Evolutionary conservation across 495 filamentous ascomycete species (phyloP).

Genomic region (Aspergillus bridgeri): DNA sequence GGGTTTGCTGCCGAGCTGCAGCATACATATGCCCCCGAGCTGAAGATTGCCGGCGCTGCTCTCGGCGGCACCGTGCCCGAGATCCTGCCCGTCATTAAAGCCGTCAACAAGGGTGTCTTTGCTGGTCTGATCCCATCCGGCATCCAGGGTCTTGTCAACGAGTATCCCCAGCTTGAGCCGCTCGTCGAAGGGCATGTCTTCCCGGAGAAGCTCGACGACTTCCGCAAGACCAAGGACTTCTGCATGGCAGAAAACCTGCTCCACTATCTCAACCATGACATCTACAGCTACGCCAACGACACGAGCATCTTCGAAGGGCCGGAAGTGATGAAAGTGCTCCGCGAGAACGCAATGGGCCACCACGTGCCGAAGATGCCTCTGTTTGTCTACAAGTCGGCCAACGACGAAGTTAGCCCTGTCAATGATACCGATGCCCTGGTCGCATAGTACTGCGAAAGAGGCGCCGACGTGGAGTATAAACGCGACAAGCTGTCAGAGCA

Average conservation of each 20-base stretch:
- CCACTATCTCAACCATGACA: conserved; percentile 18
- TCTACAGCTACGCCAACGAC: conserved; percentile 15
- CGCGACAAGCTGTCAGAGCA: conserved; percentile 20
- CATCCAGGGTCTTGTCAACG: conserved; percentile 22
- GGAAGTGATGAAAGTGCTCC: conserved; percentile 6
- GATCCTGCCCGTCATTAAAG: conserved; percentile 21
- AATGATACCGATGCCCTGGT: conserved; percentile 43
- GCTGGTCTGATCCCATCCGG: conserved; percentile 17
- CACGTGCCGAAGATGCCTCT: conserved; percentile 40
- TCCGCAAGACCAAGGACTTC: conserved; percentile 15
- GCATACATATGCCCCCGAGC: conserved; percentile 47
- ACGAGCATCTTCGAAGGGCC: conserved; percentile 12
- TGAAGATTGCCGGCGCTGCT: conserved; percentile 42
- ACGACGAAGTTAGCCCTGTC: conserved; percentile 42
- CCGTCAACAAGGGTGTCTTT: conserved; percentile 19
- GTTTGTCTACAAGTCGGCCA: conserved; percentile 47
- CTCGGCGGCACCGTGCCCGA: conserved; percentile 40
- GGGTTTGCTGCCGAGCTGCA: conserved; percentile 49
- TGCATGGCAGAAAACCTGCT: conserved; percentile 18
- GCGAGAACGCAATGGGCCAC: conserved; percentile 22
- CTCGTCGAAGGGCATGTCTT: conserved; percentile 12
- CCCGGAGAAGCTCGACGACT: conserved; percentile 12
- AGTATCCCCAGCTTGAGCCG: conserved; percentile 15
- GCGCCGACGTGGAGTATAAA: conserved; percentile 17
- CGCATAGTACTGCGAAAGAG: conserved; percentile 30